Percentiles rank a stretch among this genome's conserved stretches.
Evolutionary conservation across 1,284 basidiomycete genomes (phyloP).

Genomic region (Cutaneotrichosporon sp.): DNA sequence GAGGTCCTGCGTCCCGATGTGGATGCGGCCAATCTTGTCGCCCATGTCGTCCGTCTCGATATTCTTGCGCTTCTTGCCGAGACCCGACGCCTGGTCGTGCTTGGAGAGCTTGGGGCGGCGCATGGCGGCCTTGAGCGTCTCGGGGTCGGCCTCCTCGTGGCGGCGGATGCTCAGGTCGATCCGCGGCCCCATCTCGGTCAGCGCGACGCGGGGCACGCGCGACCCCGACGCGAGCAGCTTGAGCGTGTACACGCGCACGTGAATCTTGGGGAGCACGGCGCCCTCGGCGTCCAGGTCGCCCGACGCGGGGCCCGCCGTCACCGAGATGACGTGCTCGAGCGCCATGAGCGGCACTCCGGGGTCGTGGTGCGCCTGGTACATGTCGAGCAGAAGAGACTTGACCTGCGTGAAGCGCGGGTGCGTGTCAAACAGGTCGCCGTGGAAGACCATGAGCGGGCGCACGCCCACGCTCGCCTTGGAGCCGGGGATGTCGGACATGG

Average conservation of each 20-base stretch:
- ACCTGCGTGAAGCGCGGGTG: constrained; percentile 89
- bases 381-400: constrained; percentile 85
- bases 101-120: constrained; percentile 84
- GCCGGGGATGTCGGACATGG: constrained; percentile 82
- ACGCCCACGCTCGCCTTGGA: constrained; percentile 88
- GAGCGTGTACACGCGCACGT: constrained; percentile 85
- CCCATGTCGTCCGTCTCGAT: constrained; percentile 98
- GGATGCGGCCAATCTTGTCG: constrained; percentile 85
- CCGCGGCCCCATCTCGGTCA: constrained; percentile 87
- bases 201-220: constrained; percentile 74
- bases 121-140: constrained; percentile 77
- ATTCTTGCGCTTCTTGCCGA: constrained; percentile 94
- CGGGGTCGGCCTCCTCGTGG: constrained; percentile 71
- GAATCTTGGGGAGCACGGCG: constrained; percentile 68
- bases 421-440: constrained; percentile 87
- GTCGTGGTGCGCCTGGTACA: constrained; percentile 83
- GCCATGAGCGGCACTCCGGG: constrained; percentile 81
- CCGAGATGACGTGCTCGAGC: constrained; percentile 87
- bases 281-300: constrained; percentile 46
- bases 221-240: constrained; percentile 71
- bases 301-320: constrained; percentile 67
- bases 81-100: constrained; percentile 76
- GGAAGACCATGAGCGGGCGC: constrained; percentile 92
- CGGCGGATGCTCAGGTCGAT: constrained; percentile 82
- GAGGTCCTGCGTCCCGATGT: constrained; percentile 88